These are phyloP conservation scores for Pyrenochaeta sp. DNA, from an alignment of 2,329 filamentous ascomycete species.

Conservation along the genomic window DNA sequence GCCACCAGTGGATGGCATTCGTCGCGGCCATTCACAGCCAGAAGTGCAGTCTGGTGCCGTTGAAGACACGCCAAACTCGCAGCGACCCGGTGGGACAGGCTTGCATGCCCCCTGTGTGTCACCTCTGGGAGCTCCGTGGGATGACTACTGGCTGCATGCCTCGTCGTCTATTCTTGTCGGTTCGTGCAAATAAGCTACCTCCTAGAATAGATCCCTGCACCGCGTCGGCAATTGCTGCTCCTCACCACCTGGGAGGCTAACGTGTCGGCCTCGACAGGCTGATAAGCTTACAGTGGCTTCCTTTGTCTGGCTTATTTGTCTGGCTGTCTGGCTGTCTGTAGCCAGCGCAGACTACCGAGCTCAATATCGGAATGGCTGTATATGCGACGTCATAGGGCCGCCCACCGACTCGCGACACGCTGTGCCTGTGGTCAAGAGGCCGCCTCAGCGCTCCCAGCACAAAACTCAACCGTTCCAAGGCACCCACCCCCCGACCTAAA, in stretches of 20 bases:
- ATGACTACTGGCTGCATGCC: conserved; percentile 19
- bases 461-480: background rate
- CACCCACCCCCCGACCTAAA: background rate
- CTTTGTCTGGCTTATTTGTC: no score
- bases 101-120: background rate
- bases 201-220: conserved; percentile 23
- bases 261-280: background rate
- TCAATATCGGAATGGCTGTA: background rate
- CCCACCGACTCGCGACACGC: background rate
- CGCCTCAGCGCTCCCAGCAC: background rate
- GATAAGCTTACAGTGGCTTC: no score
- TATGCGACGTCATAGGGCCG: background rate
- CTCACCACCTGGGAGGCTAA: no score
- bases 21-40: background rate
- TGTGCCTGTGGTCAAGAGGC: background rate
- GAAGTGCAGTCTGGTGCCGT: background rate
- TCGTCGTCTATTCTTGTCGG: conserved; percentile 32
- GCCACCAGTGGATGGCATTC: background rate
- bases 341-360: background rate
- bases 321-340: background rate
- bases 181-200: conserved; percentile 23
- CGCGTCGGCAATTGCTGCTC: conserved; percentile 15
- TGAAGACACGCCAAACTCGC: background rate
- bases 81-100: background rate
- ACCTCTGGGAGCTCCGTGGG: conserved; percentile 6